These are phyloP conservation scores for Aspergillus uvarum DNA, from an alignment of 2,329 filamentous ascomycete species.

Conservation along the genomic window DNA sequence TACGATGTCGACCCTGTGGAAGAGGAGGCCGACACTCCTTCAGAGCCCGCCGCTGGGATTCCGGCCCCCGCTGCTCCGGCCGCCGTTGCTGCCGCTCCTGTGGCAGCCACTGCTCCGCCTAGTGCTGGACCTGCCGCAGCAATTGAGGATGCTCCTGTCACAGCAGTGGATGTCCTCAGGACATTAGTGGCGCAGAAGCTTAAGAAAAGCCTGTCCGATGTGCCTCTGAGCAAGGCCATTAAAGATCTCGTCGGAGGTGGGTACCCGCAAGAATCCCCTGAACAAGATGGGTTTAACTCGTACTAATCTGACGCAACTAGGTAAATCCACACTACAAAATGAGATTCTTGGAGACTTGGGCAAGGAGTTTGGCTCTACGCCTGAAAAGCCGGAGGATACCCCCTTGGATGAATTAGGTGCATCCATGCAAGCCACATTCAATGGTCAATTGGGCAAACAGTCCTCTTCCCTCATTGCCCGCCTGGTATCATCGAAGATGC, in stretches of 20 bases:
- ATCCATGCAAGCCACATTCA: constrained; percentile 97
- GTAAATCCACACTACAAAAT: constrained; percentile 97
- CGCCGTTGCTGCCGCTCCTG: constrained; percentile 52
- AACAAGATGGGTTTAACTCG: not conserved
- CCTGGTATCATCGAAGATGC: constrained; percentile 98
- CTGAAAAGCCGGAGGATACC: constrained; percentile 97
- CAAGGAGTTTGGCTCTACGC: constrained; percentile 97
- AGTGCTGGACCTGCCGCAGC: constrained; percentile 82
- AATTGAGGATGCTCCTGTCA: constrained; percentile 81
- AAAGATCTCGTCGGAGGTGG: constrained; percentile 96
- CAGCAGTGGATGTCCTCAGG: constrained; percentile 85
- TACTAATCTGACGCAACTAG: constrained; percentile 48
- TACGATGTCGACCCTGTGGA: constrained; percentile 96
- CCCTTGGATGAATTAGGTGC: constrained; percentile 93
- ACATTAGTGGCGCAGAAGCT: constrained; percentile 93
- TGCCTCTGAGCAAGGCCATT: constrained; percentile 93
- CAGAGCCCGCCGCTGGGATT: constrained; percentile 39
- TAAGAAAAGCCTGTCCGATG: constrained; percentile 86
- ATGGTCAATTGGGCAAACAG: constrained; percentile 96
- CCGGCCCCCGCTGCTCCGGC: constrained; percentile 43
- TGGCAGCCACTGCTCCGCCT: constrained; percentile 58
- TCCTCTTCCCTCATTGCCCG: constrained; percentile 90
- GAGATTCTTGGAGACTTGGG: constrained; percentile 96
- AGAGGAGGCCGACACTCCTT: constrained; percentile 70
- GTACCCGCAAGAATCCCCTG: constrained; percentile 35